These are phyloP conservation scores for Pelargonium cotyledonis DNA, from an alignment of 441 rosid species.

Conservation along the genomic window DNA sequence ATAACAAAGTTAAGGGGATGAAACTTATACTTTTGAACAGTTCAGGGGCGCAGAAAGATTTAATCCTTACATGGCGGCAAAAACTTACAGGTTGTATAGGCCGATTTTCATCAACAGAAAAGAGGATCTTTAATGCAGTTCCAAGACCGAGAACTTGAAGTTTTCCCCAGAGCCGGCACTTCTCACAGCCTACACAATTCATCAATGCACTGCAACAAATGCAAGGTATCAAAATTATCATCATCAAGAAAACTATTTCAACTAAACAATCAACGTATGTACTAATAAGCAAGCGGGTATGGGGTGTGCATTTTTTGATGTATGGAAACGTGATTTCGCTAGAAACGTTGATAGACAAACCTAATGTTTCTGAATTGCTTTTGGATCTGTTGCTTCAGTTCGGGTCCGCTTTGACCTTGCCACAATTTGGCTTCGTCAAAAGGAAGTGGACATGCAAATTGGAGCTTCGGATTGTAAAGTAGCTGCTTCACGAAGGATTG, in stretches of 20 bases:
- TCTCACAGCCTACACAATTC: constrained; percentile 30
- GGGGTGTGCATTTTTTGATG: not conserved
- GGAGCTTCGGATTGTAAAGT: constrained; percentile 56
- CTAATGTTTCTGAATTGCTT: constrained; percentile 82
- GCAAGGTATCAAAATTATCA: not conserved
- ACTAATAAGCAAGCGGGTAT: no score
- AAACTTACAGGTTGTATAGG: constrained; percentile 10
- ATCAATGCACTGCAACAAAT: constrained; percentile 20
- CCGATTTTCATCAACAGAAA: constrained; percentile 20
- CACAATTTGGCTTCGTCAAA: constrained; percentile 88
- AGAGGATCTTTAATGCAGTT: constrained; percentile 26
- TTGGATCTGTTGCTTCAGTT: constrained; percentile 70
- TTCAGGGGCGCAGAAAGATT: no score
- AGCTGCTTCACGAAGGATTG: constrained; percentile 68
- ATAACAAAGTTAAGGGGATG: no score
- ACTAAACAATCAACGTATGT: no score
- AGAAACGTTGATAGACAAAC: constrained; percentile 24
- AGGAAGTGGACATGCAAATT: constrained; percentile 85
- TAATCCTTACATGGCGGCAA: not conserved
- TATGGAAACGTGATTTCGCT: not conserved
- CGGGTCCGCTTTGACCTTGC: constrained; percentile 86
- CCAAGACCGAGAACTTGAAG: constrained; percentile 30
- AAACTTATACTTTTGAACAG: no score
- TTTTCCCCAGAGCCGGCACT: constrained; percentile 28
- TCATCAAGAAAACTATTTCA: no score